Conservation (phyloP, 805 yeast species). For the Cephaloascus albidus region DNA sequence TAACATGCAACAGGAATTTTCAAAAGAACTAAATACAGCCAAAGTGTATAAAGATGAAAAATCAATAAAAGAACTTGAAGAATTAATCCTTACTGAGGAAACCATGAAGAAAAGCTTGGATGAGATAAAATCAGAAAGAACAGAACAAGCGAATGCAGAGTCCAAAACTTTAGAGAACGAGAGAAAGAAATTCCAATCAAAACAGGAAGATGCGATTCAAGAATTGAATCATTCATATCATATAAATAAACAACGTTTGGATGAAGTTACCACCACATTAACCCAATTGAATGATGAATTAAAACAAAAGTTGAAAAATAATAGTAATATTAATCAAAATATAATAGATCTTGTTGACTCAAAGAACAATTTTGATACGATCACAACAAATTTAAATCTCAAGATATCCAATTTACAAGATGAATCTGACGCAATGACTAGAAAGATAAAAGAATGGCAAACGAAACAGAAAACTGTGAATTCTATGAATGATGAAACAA, state of each 20-base stretch:
- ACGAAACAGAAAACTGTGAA: slow-evolving; percentile 10
- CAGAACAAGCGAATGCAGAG: slow-evolving; percentile 5
- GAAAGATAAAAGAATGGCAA: slow-evolving; percentile 11
- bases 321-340: slow-evolving; percentile 1
- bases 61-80: slow-evolving; percentile 13
- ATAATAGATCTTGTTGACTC: not conserved
- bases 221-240: slow-evolving; percentile 1
- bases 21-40: slow-evolving; percentile 20
- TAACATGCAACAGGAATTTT: slow-evolving; percentile 21
- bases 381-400: slow-evolving; percentile 9
- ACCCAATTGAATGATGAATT: slow-evolving; percentile 2
- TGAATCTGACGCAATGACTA: slow-evolving; percentile 9
- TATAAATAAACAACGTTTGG: not conserved
- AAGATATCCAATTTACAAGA: slow-evolving; percentile 11
- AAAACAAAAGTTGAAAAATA: slow-evolving; percentile 2
- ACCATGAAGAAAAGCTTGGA: slow-evolving; percentile 13
- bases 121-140: slow-evolving; percentile 4
- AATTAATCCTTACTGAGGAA: slow-evolving; percentile 16
- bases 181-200: slow-evolving; percentile 5
- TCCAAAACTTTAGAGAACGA: slow-evolving; percentile 5
- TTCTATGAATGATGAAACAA: slow-evolving; percentile 10
- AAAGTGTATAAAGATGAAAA: slow-evolving; percentile 13
- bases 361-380: slow-evolving; percentile 9
- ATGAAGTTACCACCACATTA: slow-evolving; percentile 1
- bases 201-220: slow-evolving; percentile 3